Base-by-base conservation (phyloP, 352 stramenopile species). In the Pilasporangium apinafurcum region DNA sequence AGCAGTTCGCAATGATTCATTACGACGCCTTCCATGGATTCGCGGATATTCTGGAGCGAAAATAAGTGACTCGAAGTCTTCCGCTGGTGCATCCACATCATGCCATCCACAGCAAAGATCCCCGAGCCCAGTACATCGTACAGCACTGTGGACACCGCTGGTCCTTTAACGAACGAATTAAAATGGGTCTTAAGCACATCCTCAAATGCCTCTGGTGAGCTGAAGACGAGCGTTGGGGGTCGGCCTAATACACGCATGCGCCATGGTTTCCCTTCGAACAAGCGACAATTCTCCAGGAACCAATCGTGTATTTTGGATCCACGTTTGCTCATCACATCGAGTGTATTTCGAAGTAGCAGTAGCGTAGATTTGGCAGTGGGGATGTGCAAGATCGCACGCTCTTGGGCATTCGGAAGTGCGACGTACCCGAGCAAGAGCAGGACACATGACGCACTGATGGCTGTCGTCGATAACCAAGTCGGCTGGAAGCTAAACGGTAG, bases 61-160 rank as follows among this genome's bases (percentile, higher is more conserved):
- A 92, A 89, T 17, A 96, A 81, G 41, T 92, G 76, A 37, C 69
- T 92, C 52, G 77, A 76, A 6, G 53, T 77, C 54, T 87, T 86
- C 45, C 74, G 68, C 47, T 90, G 77, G 36, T 72, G 48, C 1
- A 51, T 30, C 77, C 77, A 90, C 4, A 26, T 27, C 21, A 29
- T 35, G 5, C 69, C 68, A 36, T 86, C 68, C 7, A 50, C 52
- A 0, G 47, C 51, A 35, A 87, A 84, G 53, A 90, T 86, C 21
- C 74, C 74, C 10, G 58, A 47, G 27, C 77, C 74, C 8, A 90
- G 34, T 4, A 90, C 33, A 28, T 83, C 62, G 13, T 24, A 24
- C 5, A 80, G 46, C 1, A 41, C 44, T 2, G 37, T 21, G 5
- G 36, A 31, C 21, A 56, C 67, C n/a, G 40, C 43, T 2, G 40